These are phyloP conservation scores for Eragrostis tef DNA, from an alignment of 202 grass and related monocot species.

Conservation along the genomic window DNA sequence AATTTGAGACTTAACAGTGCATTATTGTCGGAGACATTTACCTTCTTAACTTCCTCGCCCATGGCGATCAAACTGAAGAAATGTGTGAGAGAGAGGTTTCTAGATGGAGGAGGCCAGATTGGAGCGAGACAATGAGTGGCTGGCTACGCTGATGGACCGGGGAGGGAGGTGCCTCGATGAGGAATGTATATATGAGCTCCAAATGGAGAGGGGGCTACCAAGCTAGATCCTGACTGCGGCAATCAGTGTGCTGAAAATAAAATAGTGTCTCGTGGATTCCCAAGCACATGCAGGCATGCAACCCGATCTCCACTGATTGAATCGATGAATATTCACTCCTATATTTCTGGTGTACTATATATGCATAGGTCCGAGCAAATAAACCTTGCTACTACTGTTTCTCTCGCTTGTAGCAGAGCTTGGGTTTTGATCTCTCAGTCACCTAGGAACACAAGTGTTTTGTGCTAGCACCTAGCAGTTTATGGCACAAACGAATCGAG, in stretches of 20 bases:
- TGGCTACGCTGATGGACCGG: background rate
- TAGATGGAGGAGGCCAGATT: background rate
- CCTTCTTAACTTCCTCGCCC: slow-evolving; percentile 69
- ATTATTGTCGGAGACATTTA: background rate
- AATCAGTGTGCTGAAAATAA: slow-evolving; percentile 45
- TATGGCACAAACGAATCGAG: slow-evolving; percentile 20
- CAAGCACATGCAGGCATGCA: slow-evolving; percentile 52
- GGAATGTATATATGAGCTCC: slow-evolving; percentile 23
- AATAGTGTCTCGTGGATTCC: slow-evolving; percentile 43
- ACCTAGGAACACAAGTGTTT: background rate
- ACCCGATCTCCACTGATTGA: background rate
- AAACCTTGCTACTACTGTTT: background rate
- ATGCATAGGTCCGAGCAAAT: background rate
- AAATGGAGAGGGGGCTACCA: background rate
- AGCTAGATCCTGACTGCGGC: slow-evolving; percentile 22
- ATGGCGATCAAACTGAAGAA: slow-evolving; percentile 35
- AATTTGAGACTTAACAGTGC: too few relatives aligned
- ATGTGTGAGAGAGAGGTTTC: background rate
- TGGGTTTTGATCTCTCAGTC: background rate
- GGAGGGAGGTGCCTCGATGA: background rate
- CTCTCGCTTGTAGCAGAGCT: background rate
- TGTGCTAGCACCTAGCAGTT: too few relatives aligned
- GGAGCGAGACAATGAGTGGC: background rate
- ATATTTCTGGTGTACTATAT: background rate
- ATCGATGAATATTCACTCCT: background rate